phyloP scores from a whole-genome alignment of 163 green algal genomes.

The Coccomyxa subellipsoidea region DNA sequence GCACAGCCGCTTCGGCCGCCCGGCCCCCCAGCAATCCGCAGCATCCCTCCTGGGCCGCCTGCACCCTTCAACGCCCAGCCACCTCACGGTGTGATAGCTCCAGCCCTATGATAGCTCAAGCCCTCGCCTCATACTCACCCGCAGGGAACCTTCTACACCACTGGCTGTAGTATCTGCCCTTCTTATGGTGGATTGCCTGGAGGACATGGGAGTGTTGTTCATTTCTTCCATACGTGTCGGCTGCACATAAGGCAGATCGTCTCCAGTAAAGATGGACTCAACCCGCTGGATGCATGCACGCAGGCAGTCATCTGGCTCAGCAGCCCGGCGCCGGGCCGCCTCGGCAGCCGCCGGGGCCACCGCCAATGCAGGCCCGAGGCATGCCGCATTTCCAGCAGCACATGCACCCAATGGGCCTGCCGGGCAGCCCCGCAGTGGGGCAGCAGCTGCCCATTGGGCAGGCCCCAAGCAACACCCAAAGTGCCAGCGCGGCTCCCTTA shows the following conservation, averaged over 20 bases:
- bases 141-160: neutral
- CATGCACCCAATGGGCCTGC: neutral
- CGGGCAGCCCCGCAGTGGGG: neutral
- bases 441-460: neutral
- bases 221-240: too few relatives aligned
- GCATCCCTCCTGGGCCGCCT: neutral
- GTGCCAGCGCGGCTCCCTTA: too few relatives aligned
- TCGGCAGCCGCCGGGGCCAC: neutral
- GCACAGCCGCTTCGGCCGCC: neutral
- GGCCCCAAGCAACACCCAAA: too few relatives aligned
- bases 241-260: too few relatives aligned
- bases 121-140: neutral
- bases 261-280: too few relatives aligned
- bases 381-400: neutral
- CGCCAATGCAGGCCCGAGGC: neutral
- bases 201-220: too few relatives aligned
- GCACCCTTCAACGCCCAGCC: neutral
- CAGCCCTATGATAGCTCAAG: too few relatives aligned
- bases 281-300: neutral
- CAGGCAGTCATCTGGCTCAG: neutral
- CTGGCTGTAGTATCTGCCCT: too few relatives aligned
- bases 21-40: neutral
- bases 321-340: too few relatives aligned
- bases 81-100: neutral
- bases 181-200: too few relatives aligned